Base-by-base conservation (phyloP, 2,329 filamentous ascomycete genomes). In the Hypoxylon rubiginosum region DNA sequence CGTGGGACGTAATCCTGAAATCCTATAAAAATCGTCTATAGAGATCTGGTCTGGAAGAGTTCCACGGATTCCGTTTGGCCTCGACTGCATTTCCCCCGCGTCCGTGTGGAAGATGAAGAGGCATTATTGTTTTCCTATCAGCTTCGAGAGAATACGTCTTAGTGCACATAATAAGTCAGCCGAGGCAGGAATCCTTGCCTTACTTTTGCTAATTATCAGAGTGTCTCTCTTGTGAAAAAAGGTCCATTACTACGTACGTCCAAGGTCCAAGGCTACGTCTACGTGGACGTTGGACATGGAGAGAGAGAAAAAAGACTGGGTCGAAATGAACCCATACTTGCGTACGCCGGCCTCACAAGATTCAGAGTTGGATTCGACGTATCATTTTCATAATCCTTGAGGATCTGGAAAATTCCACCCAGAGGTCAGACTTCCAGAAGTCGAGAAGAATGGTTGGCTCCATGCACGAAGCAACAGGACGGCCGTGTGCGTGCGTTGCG, bases 381-480 rank as follows among this genome's bases (percentile, higher is more conserved):
- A 66, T 65, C 64, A 61, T 50, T 50, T 28, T 26, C 24, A 64
- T 62, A 59, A 62, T 68, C 62, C 55, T 59, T 58, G 56, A 61
- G 62, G 67, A 70, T 70, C 64, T 70, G 62, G 67, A 69, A 69
- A 69, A 69, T 69, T 65, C 64, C 53, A 70, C 67, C 57, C 58
- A 57, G 34, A 48, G n/a, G 17, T 43, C 39, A 34, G 50, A 19
- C 52, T 64, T 68, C 62, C 67, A 68, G 62, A 66, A 66, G 55
- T 66, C 61, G 58, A 46, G 39, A 52, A 59, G 26, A 63, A 57
- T 63, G 62, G 59, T 68, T 63, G 65, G 67, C 58, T 36, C 39
- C 49, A 67, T 67, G 64, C 60, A 64, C 57, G 57, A 17, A 64
- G 63, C 60, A 67, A 51, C 53, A 62, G 53, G 61, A 64, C 52